These are phyloP conservation scores for Mollisiaceae sp. DNA, from an alignment of 2,329 filamentous ascomycete genomes.

Conservation along the genomic window DNA sequence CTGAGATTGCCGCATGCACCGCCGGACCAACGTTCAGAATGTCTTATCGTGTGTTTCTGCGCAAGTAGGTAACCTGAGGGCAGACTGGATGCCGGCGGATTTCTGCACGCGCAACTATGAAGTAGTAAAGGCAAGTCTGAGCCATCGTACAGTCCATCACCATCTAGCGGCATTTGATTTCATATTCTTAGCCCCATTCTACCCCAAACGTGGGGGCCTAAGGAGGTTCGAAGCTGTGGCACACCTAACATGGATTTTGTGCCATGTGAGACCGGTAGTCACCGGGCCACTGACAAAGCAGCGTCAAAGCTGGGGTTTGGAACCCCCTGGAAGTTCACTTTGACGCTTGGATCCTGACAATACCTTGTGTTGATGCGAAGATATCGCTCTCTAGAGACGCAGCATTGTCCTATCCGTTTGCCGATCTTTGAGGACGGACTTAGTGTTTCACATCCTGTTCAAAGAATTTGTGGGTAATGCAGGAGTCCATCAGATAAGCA, in stretches of 20 bases:
- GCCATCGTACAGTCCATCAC: slow-evolving; percentile 43
- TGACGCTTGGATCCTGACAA: neutral
- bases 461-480: neutral
- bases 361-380: neutral
- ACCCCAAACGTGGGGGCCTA: neutral
- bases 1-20: slow-evolving; percentile 56
- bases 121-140: slow-evolving; percentile 69
- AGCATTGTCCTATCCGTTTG: neutral
- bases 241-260: neutral
- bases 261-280: neutral
- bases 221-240: neutral
- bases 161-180: neutral
- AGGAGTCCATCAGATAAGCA: neutral
- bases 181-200: neutral
- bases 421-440: neutral
- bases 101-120: slow-evolving; percentile 37
- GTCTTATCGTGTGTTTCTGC: slow-evolving; percentile 54
- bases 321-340: neutral
- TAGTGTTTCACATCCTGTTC: neutral
- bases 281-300: neutral
- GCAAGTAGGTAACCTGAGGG: slow-evolving; percentile 44
- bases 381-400: neutral
- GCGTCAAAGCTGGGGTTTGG: slow-evolving; percentile 1
- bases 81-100: slow-evolving; percentile 42
- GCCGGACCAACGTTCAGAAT: slow-evolving; percentile 37